A percentile compares a stretch with the other conserved stretches of the same genome.
Conservation (phyloP, 345 rosid species). For the Boechera divaricarpa region DNA sequence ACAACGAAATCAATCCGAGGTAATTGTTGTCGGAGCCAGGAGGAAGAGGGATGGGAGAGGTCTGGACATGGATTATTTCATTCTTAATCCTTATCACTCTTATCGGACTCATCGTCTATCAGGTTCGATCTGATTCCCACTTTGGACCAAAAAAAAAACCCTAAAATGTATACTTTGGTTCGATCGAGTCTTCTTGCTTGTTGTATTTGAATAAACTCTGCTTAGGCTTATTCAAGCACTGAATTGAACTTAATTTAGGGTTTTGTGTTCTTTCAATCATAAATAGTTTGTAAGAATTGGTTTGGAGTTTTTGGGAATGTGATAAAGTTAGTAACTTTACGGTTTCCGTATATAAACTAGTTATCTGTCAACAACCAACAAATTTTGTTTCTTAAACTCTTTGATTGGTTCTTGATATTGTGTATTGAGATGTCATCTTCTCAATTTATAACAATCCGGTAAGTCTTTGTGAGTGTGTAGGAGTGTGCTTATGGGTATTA, state of each 20-base stretch:
- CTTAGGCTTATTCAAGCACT: background rate
- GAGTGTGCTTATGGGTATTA: background rate
- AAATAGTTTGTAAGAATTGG: background rate
- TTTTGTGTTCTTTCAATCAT: background rate
- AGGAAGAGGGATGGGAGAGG: constrained; percentile 66
- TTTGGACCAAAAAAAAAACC: background rate
- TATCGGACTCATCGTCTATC: constrained; percentile 66
- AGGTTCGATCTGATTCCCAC: constrained; percentile 52
- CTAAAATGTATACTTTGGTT: background rate
- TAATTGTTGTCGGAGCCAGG: constrained; percentile 20
- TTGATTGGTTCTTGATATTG: background rate
- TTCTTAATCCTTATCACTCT: constrained; percentile 73
- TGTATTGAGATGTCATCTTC: background rate
- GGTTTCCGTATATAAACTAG: background rate
- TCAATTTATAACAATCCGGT: background rate
- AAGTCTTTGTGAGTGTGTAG: background rate
- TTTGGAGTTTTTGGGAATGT: constrained; percentile 6
- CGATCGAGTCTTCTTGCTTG: background rate
- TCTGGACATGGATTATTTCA: constrained; percentile 73
- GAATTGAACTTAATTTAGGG: background rate
- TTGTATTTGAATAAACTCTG: background rate
- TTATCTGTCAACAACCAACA: background rate
- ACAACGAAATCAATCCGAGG: constrained; percentile 10
- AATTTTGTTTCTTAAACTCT: background rate
- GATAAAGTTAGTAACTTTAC: constrained; percentile 14